Conservation (phyloP, 768 basidiomycete genomes). For the Panaeolus papilionaceus region DNA sequence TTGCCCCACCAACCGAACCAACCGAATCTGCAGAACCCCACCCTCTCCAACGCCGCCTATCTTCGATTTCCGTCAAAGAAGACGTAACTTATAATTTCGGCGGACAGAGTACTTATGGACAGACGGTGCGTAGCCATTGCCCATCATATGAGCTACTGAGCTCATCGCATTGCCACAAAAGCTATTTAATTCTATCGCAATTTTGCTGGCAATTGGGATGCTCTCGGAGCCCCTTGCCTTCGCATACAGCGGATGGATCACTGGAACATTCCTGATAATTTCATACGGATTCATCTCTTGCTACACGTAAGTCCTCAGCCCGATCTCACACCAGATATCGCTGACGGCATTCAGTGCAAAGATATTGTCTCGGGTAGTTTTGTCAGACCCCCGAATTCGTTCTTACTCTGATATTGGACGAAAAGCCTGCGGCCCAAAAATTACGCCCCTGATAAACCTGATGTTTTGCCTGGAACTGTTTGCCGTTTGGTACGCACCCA, state of each 20-base stretch:
- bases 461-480: conserved; percentile 91
- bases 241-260: conserved; percentile 88
- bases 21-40: conserved; percentile 25
- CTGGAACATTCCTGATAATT: conserved; percentile 75
- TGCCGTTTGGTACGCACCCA: conserved; percentile 65
- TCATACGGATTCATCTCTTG: conserved; percentile 84
- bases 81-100: conserved; percentile 40
- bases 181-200: conserved; percentile 91
- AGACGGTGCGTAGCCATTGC: conserved; percentile 55
- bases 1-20: conserved; percentile 5
- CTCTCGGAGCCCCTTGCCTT: conserved; percentile 91
- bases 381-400: conserved; percentile 68
- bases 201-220: conserved; percentile 88
- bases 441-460: conserved; percentile 65
- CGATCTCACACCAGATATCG: not conserved
- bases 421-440: conserved; percentile 84
- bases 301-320: conserved; percentile 72
- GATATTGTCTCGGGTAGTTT: conserved; percentile 79
- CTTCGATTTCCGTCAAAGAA: conserved; percentile 37
- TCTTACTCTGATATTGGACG: conserved; percentile 92
- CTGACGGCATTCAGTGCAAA: conserved; percentile 66
- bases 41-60: conserved; percentile 37
- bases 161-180: conserved; percentile 31
- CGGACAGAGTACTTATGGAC: conserved; percentile 75
- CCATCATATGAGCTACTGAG: conserved; percentile 3